Base-by-base conservation (phyloP, 306 rosid species). In the Inga leiocalycina region DNA sequence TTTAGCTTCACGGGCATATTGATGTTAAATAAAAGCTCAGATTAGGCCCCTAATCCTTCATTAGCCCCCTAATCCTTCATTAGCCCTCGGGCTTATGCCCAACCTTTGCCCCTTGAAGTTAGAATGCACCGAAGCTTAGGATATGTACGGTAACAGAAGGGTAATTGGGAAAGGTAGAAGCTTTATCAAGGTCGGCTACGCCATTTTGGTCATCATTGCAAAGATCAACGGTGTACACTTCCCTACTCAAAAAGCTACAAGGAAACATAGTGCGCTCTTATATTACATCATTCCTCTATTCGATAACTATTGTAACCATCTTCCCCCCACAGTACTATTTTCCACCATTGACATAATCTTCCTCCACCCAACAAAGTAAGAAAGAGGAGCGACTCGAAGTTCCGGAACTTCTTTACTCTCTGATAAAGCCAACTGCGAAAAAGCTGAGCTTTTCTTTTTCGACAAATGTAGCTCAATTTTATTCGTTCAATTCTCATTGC, bases 1-100 rank as follows among this genome's bases (percentile, higher is more conserved):
- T 77, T 52, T 74, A 20, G 19, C 45, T 37, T 62, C 46, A 65
- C n/a, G 9, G 32, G 24, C 5, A 35, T 30, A 57, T 71, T 78
- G 82, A 61, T 70, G 81, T 79, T 80, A 81, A 81, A 81, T 83
- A 90, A 80, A 77, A 78, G 19, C 80, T 77, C 85, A 9, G 76
- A 83, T 73, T 65, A 66, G 54, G 34, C 71, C 66, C 24, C 75
- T 62, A 78, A 81, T 24, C 75, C 78, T 41, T 81, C 75, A 44
- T 19, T 75, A 71, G 54, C 34, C 71, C 66, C 24, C 75, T 62
- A 78, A 81, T 24, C 75, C 78, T 41, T 81, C 75, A 44, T 19
- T 75, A 71, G 59, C 17, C 32, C 49, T 59, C 65, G 20, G 59
- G 73, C 86, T 70, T 73, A 3, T 71, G 75, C 56, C 37, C 75